Evolutionary conservation across 805 yeast genomes (phyloP).

Genomic region (Diddensiella transvaalensis): DNA sequence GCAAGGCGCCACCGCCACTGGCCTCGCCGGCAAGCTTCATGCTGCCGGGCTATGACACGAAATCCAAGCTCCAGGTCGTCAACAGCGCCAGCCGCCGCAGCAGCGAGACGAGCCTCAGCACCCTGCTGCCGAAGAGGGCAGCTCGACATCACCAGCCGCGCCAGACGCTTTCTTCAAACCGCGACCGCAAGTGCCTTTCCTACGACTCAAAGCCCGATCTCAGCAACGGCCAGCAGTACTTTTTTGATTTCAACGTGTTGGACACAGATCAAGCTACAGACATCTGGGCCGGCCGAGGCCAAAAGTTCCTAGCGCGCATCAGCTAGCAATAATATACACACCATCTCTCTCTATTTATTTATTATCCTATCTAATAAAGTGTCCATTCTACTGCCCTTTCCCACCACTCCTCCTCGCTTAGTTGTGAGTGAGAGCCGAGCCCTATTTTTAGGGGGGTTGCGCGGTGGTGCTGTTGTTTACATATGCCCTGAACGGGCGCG

Average conservation of each 20-base stretch:
- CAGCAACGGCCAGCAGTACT: slow-evolving; percentile 7
- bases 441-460: background rate
- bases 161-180: background rate
- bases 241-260: slow-evolving; percentile 1
- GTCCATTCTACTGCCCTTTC: background rate
- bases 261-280: slow-evolving; percentile 1
- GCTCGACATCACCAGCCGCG: background rate
- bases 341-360: background rate
- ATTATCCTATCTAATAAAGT: background rate
- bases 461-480: background rate
- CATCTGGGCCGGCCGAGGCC: slow-evolving; percentile 20
- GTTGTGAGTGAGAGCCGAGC: background rate
- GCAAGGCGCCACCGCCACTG: background rate
- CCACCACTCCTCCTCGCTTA: background rate
- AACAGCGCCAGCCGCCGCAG: slow-evolving; percentile 11
- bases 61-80: slow-evolving; percentile 19
- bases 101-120: background rate
- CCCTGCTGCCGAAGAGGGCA: slow-evolving; percentile 4
- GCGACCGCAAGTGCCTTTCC: slow-evolving; percentile 6
- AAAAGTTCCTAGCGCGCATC: slow-evolving; percentile 13
- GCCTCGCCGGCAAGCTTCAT: slow-evolving; percentile 10
- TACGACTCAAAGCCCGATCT: slow-evolving; percentile 7
- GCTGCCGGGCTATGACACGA: slow-evolving; percentile 20
- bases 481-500: background rate
- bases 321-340: no score